phyloP scores from a whole-genome alignment of 352 stramenopile genomes.

The Phytophthora pinifolia region DNA sequence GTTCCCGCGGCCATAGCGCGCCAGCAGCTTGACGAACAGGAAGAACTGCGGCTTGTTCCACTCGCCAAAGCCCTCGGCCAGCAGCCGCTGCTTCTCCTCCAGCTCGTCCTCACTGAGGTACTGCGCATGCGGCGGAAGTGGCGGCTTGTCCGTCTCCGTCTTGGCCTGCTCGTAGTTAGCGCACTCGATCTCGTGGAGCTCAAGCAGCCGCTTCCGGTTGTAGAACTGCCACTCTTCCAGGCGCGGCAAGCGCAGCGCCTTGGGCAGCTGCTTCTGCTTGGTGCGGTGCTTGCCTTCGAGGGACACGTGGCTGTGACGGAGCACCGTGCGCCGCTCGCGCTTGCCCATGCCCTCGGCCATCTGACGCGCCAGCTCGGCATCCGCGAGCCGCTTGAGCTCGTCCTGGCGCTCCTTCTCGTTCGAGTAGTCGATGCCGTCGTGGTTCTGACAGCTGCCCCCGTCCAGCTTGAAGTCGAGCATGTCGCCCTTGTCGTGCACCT shows the following conservation, averaged over 20 bases:
- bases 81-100: conserved; percentile 91
- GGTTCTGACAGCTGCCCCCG: conserved; percentile 93
- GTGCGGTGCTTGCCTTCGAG: conserved; percentile 50
- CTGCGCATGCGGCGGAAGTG: conserved; percentile 63
- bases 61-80: conserved; percentile 83
- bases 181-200: conserved; percentile 84
- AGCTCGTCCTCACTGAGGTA: conserved; percentile 87
- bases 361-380: conserved; percentile 78
- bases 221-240: conserved; percentile 92
- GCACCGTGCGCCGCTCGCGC: conserved; percentile 76
- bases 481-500: conserved; percentile 84
- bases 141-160: conserved; percentile 72
- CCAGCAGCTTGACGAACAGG: conserved; percentile 83
- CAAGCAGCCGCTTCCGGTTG: conserved; percentile 73
- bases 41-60: conserved; percentile 91
- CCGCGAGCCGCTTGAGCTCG: conserved; percentile 80
- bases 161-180: conserved; percentile 81
- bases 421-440: conserved; percentile 97
- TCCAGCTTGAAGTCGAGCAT: conserved; percentile 93
- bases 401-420: conserved; percentile 89
- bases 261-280: conserved; percentile 81
- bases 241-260: conserved; percentile 73
- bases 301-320: conserved; percentile 56
- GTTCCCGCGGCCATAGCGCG: conserved; percentile 75
- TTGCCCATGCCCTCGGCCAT: conserved; percentile 86